Conservation (phyloP, 164 flowering plant species). For the Magnolia sinica region DNA sequence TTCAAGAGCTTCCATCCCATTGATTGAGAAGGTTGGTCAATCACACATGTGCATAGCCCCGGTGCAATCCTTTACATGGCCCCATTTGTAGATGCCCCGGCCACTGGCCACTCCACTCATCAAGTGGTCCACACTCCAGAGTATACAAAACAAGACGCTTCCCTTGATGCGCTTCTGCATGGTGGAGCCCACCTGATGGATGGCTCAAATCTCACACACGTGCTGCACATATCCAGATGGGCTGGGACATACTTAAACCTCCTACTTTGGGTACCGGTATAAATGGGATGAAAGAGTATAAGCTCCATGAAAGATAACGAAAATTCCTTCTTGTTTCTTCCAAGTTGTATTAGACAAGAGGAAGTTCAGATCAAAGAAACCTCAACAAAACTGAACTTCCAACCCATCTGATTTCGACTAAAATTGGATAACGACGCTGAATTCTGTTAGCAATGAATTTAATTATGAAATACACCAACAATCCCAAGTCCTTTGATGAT, state of each 20-base stretch:
- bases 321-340: neutral
- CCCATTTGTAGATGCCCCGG: too few relatives aligned
- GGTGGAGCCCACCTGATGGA: neutral
- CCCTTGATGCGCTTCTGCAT: neutral
- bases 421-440: neutral
- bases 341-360: neutral
- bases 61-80: too few relatives aligned
- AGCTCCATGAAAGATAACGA: neutral
- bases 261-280: neutral
- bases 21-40: neutral
- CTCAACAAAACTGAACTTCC: neutral
- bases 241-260: neutral
- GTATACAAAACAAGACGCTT: too few relatives aligned
- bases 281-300: neutral
- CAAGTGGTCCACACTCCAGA: too few relatives aligned
- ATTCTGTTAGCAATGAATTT: neutral
- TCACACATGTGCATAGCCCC: too few relatives aligned
- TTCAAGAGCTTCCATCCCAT: neutral
- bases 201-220: neutral
- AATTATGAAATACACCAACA: neutral
- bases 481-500: neutral
- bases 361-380: constrained; percentile 9
- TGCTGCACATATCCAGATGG: neutral
- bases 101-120: too few relatives aligned
- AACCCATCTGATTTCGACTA: neutral